phyloP scores from a whole-genome alignment of 257 asterid species.

The Solanum medicagineum region DNA sequence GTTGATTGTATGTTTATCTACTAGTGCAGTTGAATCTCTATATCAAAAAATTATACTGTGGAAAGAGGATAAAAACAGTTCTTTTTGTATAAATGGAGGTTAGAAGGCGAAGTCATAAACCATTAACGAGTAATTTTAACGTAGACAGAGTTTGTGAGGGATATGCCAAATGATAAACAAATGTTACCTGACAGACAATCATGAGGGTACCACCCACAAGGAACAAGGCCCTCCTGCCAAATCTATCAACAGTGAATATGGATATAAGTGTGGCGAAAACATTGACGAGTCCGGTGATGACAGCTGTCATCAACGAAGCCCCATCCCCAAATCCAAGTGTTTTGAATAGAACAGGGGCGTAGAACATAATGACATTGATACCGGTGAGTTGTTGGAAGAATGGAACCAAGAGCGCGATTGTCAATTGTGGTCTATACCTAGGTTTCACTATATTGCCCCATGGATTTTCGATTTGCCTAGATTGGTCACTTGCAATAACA shows the following conservation, averaged over 20 bases:
- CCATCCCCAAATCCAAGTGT: slow-evolving; percentile 53
- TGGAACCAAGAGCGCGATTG: slow-evolving; percentile 50
- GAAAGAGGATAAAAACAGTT: no score
- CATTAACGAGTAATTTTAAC: background rate
- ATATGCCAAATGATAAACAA: background rate
- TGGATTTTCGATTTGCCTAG: slow-evolving; percentile 40
- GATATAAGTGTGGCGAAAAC: slow-evolving; percentile 43
- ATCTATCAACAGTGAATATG: slow-evolving; percentile 51
- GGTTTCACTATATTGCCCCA: slow-evolving; percentile 51
- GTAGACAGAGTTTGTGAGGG: background rate
- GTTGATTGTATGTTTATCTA: no score
- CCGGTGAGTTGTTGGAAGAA: slow-evolving; percentile 78
- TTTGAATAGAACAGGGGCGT: slow-evolving; percentile 66
- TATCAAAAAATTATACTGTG: no score
- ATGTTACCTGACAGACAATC: slow-evolving; percentile 51
- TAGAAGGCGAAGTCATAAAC: no score
- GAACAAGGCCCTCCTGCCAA: slow-evolving; percentile 65
- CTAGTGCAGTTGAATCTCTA: no score
- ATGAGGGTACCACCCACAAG: slow-evolving; percentile 54
- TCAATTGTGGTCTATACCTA: slow-evolving; percentile 65
- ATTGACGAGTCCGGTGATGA: slow-evolving; percentile 43
- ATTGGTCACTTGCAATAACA: slow-evolving; percentile 57
- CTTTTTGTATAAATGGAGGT: no score
- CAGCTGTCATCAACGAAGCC: slow-evolving; percentile 40
- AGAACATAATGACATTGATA: slow-evolving; percentile 65